Evolutionary conservation across 768 basidiomycete genomes (phyloP), one percentile per base, ranked within the genome.

Genomic region (Lactifluus subvellereus): DNA sequence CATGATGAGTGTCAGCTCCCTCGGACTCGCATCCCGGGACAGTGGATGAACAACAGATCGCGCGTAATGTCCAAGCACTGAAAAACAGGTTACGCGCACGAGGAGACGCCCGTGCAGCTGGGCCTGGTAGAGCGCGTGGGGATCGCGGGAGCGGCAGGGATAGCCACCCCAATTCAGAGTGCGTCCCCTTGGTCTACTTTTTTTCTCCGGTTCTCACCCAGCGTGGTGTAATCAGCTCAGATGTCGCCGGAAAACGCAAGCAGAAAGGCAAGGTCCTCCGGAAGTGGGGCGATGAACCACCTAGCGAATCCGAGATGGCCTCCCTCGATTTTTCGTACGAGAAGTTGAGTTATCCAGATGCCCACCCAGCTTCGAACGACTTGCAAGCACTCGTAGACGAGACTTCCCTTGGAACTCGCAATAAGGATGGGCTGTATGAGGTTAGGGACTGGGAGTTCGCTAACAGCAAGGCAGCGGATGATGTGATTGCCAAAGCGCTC

Each of bases 231-330:
- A 54, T 43, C 43, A 88, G 83, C 71, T 86, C 90, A 55, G 88
- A 86, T 69, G 80, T 82, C 18, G 67, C 77, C 32, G 71, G 67
- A 42, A 74, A 75, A 40, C 69, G 67, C 56, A 89, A 85, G 68
- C 78, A 80, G 66, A 89, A 87, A 68, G 71, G 79, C 0, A 86
- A 88, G 59, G 72, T 81, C 3, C 88, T 88, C 73, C 86, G 97
- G 35, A 98, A 94, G 76, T 99, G 97, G 97, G 93, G 87, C 27
- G 85, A 96, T 69, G 82, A 86, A 66, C 80, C 81, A 1, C 87
- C 89, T 4, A 87, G 85, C 10, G 91, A 92, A 67, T 80, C 82
- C 16, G 97, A 98, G 67, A 96, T 98, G 91, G 92, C 88, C 6
- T 86, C 89, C 47, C 82, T 98, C 57, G 94, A 99, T 74, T 98